phyloP scores from a whole-genome alignment of 208 protist species.

The Trypanosoma caninum region DNA sequence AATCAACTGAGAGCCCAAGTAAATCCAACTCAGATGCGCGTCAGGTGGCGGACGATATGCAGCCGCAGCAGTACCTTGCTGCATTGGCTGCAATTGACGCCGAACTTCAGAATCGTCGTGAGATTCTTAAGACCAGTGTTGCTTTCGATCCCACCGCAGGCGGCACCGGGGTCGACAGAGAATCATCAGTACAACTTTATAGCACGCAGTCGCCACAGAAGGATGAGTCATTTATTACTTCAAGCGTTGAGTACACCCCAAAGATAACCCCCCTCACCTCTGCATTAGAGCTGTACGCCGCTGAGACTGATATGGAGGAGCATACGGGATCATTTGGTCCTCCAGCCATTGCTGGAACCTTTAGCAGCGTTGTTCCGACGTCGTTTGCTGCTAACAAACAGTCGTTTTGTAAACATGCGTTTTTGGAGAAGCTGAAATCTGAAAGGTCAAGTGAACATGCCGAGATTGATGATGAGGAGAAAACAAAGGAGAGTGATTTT shows the following conservation, averaged over 20 bases:
- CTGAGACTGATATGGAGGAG: neutral
- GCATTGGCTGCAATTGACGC: constrained; percentile 18
- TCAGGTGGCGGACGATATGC: neutral
- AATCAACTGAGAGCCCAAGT: neutral
- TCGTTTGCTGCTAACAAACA: neutral
- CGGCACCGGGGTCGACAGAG: neutral
- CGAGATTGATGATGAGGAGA: neutral
- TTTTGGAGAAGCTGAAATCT: neutral
- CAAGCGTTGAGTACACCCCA: neutral
- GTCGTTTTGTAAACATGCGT: neutral
- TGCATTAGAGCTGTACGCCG: neutral
- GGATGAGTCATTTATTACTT: neutral
- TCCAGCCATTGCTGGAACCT: constrained; percentile 11
- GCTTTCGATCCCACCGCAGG: constrained; percentile 5
- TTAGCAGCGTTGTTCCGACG: neutral
- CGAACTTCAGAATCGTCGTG: constrained; percentile 9
- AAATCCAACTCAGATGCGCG: neutral
- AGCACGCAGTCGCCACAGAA: neutral
- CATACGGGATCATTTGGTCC: constrained; percentile 5
- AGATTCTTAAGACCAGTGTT: neutral
- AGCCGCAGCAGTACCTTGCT: constrained; percentile 16
- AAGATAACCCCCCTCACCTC: too few species aligned
- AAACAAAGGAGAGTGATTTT: neutral
- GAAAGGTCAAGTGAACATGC: neutral
- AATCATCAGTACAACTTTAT: neutral